Base-by-base conservation (phyloP, 2,329 filamentous ascomycete species). In the Coniosporium tulheliwenetii region DNA sequence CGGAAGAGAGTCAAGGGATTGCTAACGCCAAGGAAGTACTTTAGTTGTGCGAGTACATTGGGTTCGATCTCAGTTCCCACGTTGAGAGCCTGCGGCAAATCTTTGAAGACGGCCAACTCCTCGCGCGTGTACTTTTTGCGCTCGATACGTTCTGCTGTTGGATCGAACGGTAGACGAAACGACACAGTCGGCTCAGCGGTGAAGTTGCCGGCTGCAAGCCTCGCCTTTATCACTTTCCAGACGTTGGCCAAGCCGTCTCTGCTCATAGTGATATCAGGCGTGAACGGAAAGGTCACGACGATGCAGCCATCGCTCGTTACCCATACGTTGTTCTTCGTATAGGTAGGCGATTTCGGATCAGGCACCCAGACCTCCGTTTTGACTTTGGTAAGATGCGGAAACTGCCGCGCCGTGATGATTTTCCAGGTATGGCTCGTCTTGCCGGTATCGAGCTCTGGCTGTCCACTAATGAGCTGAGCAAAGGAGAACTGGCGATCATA, bases 401-500 rank as follows among this genome's bases (percentile, higher is more conserved):
- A 77, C 48, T 81, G 71, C 42, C 81, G 66, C 54, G 78, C 74
- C 0, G 82, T 85, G 55, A 85, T 66, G 54, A 83, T 79, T 10
- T 77, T 69, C 83, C 83, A 91, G 16, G 61, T 59, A 48, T 67
- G 67, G 38, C 59, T 52, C 41, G 57, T 56, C 47, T 63, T 60
- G 19, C 19, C 19, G 19, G 19, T 26, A 43, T 62, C 56, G 56
- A 52, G 48, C 1, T 63, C 63, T 13, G 65, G 62, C 40, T 56
- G 50, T 30, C 57, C 57, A 4, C 59, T 59, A 31, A 64, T 56
- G 34, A 67, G 57, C 57, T 87, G 80, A 1, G 82, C 85, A 55
- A 95, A 84, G 38, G 77, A 80, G 64, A 86, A 93, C 49, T 89
- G 73, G 5, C 85, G 75, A 60, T 95, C 86, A 58, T 81, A 82